phyloP scores from a whole-genome alignment of 2,329 filamentous ascomycete genomes.

The Incumbomyces lentus region DNA sequence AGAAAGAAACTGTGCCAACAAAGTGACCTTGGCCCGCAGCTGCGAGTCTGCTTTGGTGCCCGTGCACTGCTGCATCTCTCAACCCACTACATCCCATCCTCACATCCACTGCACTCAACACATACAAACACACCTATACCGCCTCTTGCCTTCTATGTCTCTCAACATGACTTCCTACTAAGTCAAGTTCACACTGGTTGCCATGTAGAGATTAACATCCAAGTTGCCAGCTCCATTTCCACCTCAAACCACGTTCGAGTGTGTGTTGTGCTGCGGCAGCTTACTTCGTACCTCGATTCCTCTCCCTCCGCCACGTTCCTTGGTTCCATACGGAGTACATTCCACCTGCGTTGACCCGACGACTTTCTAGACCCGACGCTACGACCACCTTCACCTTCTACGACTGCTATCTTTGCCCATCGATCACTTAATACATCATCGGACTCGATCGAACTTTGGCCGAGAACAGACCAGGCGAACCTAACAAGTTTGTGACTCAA shows the following conservation, averaged over 20 bases:
- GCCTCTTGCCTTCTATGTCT: constrained; percentile 4
- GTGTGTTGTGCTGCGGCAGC: constrained; percentile 8
- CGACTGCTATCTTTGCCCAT: constrained; percentile 4
- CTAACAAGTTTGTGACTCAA: too few relatives aligned
- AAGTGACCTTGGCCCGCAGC: not conserved
- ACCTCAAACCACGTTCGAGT: constrained; percentile 2
- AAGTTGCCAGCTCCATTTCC: constrained; percentile 8
- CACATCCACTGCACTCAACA: not conserved
- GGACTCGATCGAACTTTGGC: not conserved
- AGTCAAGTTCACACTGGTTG: constrained; percentile 4
- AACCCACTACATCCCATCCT: constrained; percentile 1
- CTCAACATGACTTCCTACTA: constrained; percentile 8
- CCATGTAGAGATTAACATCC: constrained; percentile 6
- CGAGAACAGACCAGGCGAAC: too few relatives aligned
- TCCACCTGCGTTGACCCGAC: constrained; percentile 8
- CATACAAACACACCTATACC: constrained; percentile 9
- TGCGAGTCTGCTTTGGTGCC: constrained; percentile 1
- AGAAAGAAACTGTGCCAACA: constrained; percentile 1
- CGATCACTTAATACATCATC: too few relatives aligned
- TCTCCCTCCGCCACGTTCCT: constrained; percentile 7
- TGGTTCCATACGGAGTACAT: constrained; percentile 2
- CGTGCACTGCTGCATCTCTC: not conserved
- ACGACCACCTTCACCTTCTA: constrained; percentile 3
- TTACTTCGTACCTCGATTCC: not conserved
- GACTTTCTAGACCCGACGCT: constrained; percentile 1